Conservation (phyloP, 176 grass and related monocot species). For the Pontederia crassipes region DNA sequence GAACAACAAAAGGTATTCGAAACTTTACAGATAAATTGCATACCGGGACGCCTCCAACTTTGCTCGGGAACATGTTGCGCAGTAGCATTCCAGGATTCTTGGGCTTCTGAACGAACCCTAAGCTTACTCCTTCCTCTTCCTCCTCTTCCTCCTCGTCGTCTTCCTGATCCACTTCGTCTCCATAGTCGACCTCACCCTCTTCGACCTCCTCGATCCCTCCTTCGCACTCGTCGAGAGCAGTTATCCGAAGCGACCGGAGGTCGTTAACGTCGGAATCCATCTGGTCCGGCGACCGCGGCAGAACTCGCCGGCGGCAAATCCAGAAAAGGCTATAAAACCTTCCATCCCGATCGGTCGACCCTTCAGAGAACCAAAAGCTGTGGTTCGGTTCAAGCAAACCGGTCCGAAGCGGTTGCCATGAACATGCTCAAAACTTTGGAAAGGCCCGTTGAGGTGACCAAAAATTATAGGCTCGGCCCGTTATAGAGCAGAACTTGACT, state of each 20-base stretch:
- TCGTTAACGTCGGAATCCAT: constrained; percentile 1
- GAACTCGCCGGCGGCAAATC: no score
- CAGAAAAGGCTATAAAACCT: no score
- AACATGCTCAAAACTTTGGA: no score
- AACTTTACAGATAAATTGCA: not conserved
- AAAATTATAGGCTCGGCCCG: no score
- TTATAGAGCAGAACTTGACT: no score
- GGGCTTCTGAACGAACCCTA: constrained; percentile 54
- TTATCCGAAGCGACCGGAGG: not conserved
- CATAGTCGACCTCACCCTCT: not conserved
- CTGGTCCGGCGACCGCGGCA: not conserved
- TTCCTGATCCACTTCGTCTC: constrained; percentile 19
- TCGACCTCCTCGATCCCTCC: not conserved
- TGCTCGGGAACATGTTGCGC: constrained; percentile 69
- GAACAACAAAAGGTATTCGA: not conserved
- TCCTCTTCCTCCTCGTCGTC: constrained; percentile 37
- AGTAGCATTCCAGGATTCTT: constrained; percentile 47
- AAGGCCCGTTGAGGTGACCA: no score
- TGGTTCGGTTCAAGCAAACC: no score
- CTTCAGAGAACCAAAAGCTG: no score
- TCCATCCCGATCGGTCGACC: no score
- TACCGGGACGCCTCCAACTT: constrained; percentile 65
- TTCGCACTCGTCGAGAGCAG: constrained; percentile 10
- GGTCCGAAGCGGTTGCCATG: no score
- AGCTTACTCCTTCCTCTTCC: constrained; percentile 34